Percentiles rank a stretch among this genome's conserved stretches.
These are phyloP conservation scores for Rutstroemia sp. DNA, from an alignment of 2,329 filamentous ascomycete species.

Conservation along the genomic window DNA sequence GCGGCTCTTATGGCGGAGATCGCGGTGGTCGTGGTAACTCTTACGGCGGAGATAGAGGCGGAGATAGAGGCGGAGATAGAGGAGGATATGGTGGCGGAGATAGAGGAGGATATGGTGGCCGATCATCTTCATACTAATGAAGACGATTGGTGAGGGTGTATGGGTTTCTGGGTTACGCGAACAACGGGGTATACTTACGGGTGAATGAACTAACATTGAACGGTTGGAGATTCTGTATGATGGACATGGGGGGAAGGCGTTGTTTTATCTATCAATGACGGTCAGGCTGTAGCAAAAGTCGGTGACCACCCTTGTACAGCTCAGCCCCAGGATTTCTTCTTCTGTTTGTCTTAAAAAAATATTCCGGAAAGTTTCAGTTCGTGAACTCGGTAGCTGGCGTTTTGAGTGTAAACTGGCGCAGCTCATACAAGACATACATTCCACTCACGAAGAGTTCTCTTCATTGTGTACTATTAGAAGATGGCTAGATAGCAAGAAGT, in stretches of 20 bases:
- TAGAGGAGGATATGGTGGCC: neutral
- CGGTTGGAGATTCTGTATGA: constrained; percentile 10
- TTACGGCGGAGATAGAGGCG: neutral
- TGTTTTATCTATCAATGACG: constrained; percentile 6
- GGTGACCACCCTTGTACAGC: constrained; percentile 9
- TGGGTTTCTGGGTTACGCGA: neutral
- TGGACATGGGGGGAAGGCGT: constrained; percentile 5
- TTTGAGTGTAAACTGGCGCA: neutral
- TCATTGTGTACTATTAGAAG: neutral
- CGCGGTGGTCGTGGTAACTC: neutral
- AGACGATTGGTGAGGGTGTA: too few species aligned
- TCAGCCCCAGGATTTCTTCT: constrained; percentile 11
- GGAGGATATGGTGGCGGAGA: neutral
- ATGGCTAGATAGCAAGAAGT: neutral
- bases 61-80: too few species aligned
- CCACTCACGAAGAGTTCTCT: neutral
- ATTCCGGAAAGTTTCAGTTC: constrained; percentile 1
- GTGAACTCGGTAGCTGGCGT: neutral
- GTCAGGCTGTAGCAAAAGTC: constrained; percentile 20
- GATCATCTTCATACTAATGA: neutral
- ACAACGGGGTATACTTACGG: neutral
- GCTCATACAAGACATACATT: neutral
- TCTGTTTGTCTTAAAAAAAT: constrained; percentile 22
- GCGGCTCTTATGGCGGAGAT: neutral
- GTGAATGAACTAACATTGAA: constrained; percentile 2